Evolutionary conservation across 768 basidiomycete genomes (phyloP), one percentile per base, ranked within the genome.

Genomic region (Phylloporus arenicola): DNA sequence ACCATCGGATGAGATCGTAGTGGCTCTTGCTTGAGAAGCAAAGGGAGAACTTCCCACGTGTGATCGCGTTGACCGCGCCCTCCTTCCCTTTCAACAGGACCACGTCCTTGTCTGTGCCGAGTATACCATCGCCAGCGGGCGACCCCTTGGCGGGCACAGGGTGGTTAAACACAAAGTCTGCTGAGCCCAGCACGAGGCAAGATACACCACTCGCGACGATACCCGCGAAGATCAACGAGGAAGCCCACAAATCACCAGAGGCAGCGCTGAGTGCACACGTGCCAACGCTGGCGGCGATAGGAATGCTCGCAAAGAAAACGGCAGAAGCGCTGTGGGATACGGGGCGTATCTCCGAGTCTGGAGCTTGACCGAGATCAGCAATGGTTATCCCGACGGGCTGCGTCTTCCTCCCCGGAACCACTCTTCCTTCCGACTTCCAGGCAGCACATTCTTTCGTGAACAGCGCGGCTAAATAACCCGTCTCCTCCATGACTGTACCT

Each of bases 401-500:
- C 1, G 58, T 51, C 20, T 8, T 48, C 42, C 57, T 56, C 3
- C 53, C 56, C 0, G 48, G 43, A 0, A 62, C 48, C 7, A 51
- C 46, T 27, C 13, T 51, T 5, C 50, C 59, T 6, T 48, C 52
- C 13, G 48, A 46, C 14, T 43, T 22, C 45, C 49, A 54, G 37
- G 52, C 3, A 2, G 43, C 33, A n/a, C 60, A 62, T 45, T 48
- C 53, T 7, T 57, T 50, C 55, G 57, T 45, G 19, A 31, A 84
- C 73, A 68, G 86, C 80, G 39, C 68, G 73, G 20, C 88, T 82
- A 60, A 77, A 63, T 16, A 80, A 70, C 46, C 77, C 72, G 61
- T 78, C 73, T 31, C 68, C 59, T n/a, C 66, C 1, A 69, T 58
- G 64, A 52, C 72, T 75, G 54, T 87, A 64, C 65, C 86, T 75